Evolutionary conservation across 1,284 basidiomycete species (phyloP).

Genomic region (Xerocomus amazonicus): DNA sequence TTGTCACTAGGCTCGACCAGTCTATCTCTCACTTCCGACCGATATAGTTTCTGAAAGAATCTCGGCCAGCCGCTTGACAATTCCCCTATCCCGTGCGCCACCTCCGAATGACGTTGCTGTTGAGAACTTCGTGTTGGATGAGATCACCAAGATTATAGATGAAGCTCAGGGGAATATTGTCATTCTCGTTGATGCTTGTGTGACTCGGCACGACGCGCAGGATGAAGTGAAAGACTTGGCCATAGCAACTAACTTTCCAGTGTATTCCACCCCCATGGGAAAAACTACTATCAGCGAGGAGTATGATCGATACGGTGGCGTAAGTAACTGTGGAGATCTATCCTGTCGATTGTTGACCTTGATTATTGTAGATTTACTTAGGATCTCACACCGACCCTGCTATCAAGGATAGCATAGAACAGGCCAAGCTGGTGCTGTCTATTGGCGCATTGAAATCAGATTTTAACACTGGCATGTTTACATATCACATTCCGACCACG

Average conservation of each 20-base stretch:
- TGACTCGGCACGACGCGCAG: slow-evolving; percentile 74
- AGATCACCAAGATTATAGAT: slow-evolving; percentile 65
- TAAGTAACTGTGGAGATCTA: slow-evolving; percentile 29
- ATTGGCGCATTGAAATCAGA: slow-evolving; percentile 82
- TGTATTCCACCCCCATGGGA: slow-evolving; percentile 86
- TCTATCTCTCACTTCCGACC: slow-evolving; percentile 86
- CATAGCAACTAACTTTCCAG: slow-evolving; percentile 69
- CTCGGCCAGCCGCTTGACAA: slow-evolving; percentile 60
- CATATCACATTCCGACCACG: slow-evolving; percentile 61
- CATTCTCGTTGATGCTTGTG: slow-evolving; percentile 87
- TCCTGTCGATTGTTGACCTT: slow-evolving; percentile 8
- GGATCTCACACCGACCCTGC: slow-evolving; percentile 73
- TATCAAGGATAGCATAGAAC: slow-evolving; percentile 77
- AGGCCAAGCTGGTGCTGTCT: slow-evolving; percentile 79
- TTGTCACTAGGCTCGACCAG: slow-evolving; percentile 66
- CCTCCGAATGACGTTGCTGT: slow-evolving; percentile 56
- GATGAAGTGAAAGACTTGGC: slow-evolving; percentile 69
- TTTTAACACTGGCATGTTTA: slow-evolving; percentile 89
- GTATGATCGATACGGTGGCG: slow-evolving; percentile 85
- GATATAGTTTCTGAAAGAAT: slow-evolving; percentile 76
- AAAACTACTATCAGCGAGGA: slow-evolving; percentile 81
- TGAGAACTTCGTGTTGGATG: slow-evolving; percentile 71
- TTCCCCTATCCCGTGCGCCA: slow-evolving; percentile 52
- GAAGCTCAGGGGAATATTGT: slow-evolving; percentile 64
- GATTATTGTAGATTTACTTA: slow-evolving; percentile 62